Evolutionary conservation across 768 basidiomycete genomes (phyloP).

Genomic region (Termitomyces titanicus): DNA sequence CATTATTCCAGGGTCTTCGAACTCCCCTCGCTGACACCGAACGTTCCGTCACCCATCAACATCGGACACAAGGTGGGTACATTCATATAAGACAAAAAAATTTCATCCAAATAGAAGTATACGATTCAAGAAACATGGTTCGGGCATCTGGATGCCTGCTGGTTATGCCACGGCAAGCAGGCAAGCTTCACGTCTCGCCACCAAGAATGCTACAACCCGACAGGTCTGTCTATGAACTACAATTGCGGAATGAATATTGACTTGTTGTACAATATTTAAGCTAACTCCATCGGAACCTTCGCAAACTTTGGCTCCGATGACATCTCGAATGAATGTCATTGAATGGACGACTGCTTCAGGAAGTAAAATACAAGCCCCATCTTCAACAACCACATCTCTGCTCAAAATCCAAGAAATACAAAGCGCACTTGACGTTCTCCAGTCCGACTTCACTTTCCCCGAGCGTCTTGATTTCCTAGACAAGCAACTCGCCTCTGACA

Average conservation of each 20-base stretch:
- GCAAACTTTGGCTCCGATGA: background rate
- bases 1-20: background rate
- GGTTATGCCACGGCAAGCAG: conserved; percentile 6
- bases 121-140: background rate
- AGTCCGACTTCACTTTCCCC: background rate
- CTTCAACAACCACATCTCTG: background rate
- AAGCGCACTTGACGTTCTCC: background rate
- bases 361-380: background rate
- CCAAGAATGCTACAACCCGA: background rate
- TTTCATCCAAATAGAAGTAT: background rate
- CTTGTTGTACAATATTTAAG: background rate
- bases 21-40: background rate
- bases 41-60: background rate
- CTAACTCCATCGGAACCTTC: background rate
- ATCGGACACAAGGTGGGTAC: background rate
- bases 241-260: background rate
- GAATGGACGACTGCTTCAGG: background rate
- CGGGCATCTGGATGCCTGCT: conserved; percentile 2
- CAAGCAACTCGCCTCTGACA: background rate
- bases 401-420: background rate
- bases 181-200: conserved; percentile 6
- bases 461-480: conserved; percentile 1
- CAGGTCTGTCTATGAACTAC: background rate
- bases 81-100: background rate
- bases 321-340: background rate